Percentiles rank a stretch among this genome's conserved stretches.
Conservation (phyloP, 2,329 filamentous ascomycete genomes). For the Biscogniauxia sp. region DNA sequence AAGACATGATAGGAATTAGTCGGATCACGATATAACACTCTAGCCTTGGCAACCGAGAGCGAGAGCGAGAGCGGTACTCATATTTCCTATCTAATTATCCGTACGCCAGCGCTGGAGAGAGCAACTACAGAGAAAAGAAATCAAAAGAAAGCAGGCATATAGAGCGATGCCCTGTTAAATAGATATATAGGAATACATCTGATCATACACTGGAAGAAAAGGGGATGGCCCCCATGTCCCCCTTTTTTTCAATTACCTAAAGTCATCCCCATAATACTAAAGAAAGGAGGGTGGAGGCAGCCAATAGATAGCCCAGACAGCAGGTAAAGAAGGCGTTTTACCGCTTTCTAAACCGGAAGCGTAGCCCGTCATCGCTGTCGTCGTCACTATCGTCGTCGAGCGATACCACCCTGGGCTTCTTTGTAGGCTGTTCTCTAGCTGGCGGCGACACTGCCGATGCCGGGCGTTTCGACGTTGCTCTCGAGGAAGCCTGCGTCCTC, state of each 20-base stretch:
- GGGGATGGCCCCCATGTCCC: not conserved
- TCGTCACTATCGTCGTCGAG: slow-evolving; percentile 29
- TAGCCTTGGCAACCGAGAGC: too few species aligned
- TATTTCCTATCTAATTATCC: not conserved
- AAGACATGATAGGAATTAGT: too few species aligned
- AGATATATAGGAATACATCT: not conserved
- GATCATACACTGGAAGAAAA: not conserved
- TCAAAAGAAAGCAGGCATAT: not conserved
- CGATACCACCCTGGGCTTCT: slow-evolving; percentile 31
- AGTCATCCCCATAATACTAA: too few species aligned
- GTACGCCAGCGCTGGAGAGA: not conserved
- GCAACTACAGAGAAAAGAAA: not conserved
- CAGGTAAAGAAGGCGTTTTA: slow-evolving; percentile 22
- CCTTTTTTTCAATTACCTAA: slow-evolving; percentile 1
- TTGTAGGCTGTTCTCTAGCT: slow-evolving; percentile 35
- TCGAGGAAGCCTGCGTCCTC: slow-evolving; percentile 19
- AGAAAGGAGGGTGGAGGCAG: too few species aligned
- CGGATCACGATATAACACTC: too few species aligned
- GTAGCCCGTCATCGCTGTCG: slow-evolving; percentile 56
- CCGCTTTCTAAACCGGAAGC: slow-evolving; percentile 55
- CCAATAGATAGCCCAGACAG: not conserved
- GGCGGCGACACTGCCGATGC: slow-evolving; percentile 30
- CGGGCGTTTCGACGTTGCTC: slow-evolving; percentile 31
- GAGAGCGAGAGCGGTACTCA: not conserved
- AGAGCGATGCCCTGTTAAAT: not conserved